phyloP scores from a whole-genome alignment of 2,329 filamentous ascomycete genomes.

The Fusarium falciforme region DNA sequence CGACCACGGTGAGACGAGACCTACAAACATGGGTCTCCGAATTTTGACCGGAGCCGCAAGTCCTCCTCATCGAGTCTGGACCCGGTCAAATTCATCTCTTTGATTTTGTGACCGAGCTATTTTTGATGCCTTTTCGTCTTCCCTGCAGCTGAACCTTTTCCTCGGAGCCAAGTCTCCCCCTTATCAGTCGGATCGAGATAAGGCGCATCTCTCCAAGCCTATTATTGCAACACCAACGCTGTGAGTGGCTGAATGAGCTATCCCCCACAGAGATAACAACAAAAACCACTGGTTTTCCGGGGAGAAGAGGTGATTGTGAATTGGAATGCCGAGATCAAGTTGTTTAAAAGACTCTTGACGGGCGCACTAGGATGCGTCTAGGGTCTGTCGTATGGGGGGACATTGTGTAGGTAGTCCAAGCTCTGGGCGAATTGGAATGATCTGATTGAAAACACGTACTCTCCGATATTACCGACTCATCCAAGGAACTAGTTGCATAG shows the following conservation, averaged over 20 bases:
- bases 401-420: background rate
- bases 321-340: slow-evolving; percentile 7
- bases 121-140: slow-evolving; percentile 13
- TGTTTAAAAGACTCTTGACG: slow-evolving; percentile 11
- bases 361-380: background rate
- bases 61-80: background rate
- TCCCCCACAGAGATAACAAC: slow-evolving; percentile 28
- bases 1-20: background rate
- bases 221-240: slow-evolving; percentile 25
- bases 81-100: background rate
- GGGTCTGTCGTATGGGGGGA: background rate
- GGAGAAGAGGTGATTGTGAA: background rate
- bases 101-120: slow-evolving; percentile 9
- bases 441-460: slow-evolving; percentile 17
- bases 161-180: slow-evolving; percentile 21
- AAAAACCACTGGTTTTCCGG: background rate
- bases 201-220: slow-evolving; percentile 4
- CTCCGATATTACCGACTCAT: background rate
- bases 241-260: slow-evolving; percentile 16
- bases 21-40: background rate
- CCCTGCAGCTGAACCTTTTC: slow-evolving; percentile 21
- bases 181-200: slow-evolving; percentile 32
- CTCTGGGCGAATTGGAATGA: slow-evolving; percentile 18
- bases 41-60: background rate
- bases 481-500: background rate